Evolutionary conservation across 1,284 basidiomycete species (phyloP), one percentile per base, ranked within the genome.

Genomic region (Pyrrhoderma noxium): DNA sequence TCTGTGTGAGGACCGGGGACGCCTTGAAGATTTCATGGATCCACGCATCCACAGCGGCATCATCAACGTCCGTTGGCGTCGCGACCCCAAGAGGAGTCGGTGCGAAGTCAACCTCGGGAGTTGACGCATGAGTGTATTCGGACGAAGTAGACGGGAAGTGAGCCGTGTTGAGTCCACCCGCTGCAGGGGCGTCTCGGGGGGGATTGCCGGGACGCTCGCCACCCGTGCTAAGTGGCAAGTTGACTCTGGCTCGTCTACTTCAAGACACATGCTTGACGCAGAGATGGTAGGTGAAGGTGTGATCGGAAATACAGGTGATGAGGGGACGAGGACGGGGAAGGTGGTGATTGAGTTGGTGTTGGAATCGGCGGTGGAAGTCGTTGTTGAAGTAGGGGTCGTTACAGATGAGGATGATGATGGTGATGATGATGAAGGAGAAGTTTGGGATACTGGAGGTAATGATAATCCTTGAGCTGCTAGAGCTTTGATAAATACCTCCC

Each of bases 141-240:
- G 49, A 8, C 46, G 39, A 47, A 25, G 47, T 37, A 54, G 44
- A 41, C 27, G 19, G 43, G 35, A 52, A 31, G 7, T 31, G 50
- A 45, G 50, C 34, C 38, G 44, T 34, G 40, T 42, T 40, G 51
- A 76, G 70, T 70, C 80, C 83, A 86, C 86, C 87, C 86, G 87
- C 87, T 89, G 87, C 87, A 82, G 84, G 87, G 87, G 73, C 80
- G 79, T 75, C 75, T 74, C 68, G 64, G 73, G 68, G 64, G 68
- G 73, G 61, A 56, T 68, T 64, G 66, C 69, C 66, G 70, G 74
- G 73, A 75, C 77, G 80, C 74, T 81, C 87, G 77, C 87, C 88
- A 90, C 83, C 87, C 87, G 86, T 90, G 87, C 87, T 84, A 85
- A 82, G 82, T 90, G 88, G 87, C 87, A 80, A 90, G 87, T 85